These are phyloP conservation scores for Coniferiporia sulphurascens DNA, from an alignment of 1,284 basidiomycete species.

Conservation along the genomic window DNA sequence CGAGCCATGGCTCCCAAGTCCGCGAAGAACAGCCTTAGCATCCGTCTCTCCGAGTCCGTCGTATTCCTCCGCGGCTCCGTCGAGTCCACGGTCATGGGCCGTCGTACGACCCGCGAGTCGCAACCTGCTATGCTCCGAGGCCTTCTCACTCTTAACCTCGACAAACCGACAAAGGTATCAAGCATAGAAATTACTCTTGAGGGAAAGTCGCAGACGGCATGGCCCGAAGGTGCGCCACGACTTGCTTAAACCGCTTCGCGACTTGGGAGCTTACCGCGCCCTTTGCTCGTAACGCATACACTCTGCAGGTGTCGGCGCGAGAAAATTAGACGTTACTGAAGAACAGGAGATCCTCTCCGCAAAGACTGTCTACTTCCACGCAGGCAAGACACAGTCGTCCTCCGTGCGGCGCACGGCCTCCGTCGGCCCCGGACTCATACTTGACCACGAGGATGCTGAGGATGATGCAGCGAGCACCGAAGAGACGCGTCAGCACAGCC, in stretches of 20 bases:
- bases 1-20: background rate
- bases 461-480: conserved; percentile 20
- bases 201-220: conserved; percentile 61
- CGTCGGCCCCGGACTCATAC: conserved; percentile 66
- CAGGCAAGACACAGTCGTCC: conserved; percentile 29
- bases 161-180: conserved; percentile 82
- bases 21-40: conserved; percentile 42
- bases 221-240: conserved; percentile 77
- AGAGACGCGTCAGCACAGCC: conserved; percentile 6
- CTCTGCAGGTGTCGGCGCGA: conserved; percentile 66
- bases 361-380: conserved; percentile 72
- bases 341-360: conserved; percentile 75
- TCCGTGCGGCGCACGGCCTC: conserved; percentile 60
- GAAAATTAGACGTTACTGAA: conserved; percentile 77
- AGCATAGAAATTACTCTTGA: conserved; percentile 79
- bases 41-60: conserved; percentile 79
- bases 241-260: no score
- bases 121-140: conserved; percentile 83
- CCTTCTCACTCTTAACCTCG: conserved; percentile 76
- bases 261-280: no score
- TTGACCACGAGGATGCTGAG: conserved; percentile 38
- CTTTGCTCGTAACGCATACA: background rate
- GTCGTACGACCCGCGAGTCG: conserved; percentile 40
- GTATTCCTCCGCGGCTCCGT: conserved; percentile 66
- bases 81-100: conserved; percentile 35